Evolutionary conservation across 305 asterid genomes (phyloP).

Genomic region (Fraxinus platypoda): DNA sequence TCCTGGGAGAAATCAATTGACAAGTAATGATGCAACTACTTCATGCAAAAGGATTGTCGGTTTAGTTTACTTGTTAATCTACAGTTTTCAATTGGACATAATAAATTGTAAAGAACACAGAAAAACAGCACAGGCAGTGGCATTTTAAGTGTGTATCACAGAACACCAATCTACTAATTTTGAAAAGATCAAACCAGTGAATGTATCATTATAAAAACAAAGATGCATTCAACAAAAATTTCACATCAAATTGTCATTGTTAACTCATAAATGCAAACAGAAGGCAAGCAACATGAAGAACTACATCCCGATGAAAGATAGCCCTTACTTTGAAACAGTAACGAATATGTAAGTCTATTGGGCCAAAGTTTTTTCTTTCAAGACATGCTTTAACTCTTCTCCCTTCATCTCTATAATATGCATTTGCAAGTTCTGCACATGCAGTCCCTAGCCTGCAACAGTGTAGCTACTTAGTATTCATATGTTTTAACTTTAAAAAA

Average conservation of each 20-base stretch:
- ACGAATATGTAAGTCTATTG: conserved; percentile 76
- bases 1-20: neutral
- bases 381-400: conserved; percentile 71
- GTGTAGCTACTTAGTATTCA: conserved; percentile 30
- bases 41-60: neutral
- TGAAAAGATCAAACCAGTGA: conserved; percentile 11
- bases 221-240: conserved; percentile 14
- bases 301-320: conserved; percentile 24
- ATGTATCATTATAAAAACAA: neutral
- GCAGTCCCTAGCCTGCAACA: conserved; percentile 66
- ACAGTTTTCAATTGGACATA: neutral
- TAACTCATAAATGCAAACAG: conserved; percentile 13
- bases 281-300: conserved; percentile 17
- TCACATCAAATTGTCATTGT: conserved; percentile 13
- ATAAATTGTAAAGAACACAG: neutral
- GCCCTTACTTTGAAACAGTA: conserved; percentile 81
- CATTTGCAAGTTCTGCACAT: conserved; percentile 67
- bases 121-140: neutral
- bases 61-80: neutral
- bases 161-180: neutral
- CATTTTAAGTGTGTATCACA: neutral
- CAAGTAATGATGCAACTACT: neutral
- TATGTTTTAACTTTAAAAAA: conserved; percentile 9
- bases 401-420: conserved; percentile 86
- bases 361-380: conserved; percentile 66